A percentile compares a stretch with the other conserved stretches of the same genome.
These are phyloP conservation scores for Macrolepiota dolichaula DNA, from an alignment of 768 basidiomycete species.

Conservation along the genomic window DNA sequence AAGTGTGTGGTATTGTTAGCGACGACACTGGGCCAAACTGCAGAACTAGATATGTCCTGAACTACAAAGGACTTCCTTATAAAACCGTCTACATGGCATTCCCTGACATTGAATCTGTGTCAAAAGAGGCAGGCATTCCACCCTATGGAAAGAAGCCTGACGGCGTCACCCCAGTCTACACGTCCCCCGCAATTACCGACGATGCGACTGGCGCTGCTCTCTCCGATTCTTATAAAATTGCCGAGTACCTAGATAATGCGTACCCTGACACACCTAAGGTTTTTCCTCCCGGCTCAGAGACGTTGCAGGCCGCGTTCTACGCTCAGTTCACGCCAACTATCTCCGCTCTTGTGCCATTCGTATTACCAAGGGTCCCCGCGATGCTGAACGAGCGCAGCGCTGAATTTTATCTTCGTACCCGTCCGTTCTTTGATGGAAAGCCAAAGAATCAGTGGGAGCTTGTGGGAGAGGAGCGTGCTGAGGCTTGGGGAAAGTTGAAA, in stretches of 20 bases:
- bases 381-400: constrained; percentile 7
- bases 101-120: constrained; percentile 31
- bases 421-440: not conserved
- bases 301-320: constrained; percentile 28
- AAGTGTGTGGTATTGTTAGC: too few relatives aligned
- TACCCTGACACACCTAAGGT: constrained; percentile 35
- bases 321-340: constrained; percentile 14
- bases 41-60: not conserved
- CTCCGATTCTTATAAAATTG: constrained; percentile 37
- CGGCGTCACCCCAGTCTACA: constrained; percentile 27
- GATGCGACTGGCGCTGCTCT: constrained; percentile 27
- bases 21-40: too few relatives aligned
- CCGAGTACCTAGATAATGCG: constrained; percentile 38
- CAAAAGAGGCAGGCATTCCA: constrained; percentile 26
- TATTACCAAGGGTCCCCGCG: constrained; percentile 4
- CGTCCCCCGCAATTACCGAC: constrained; percentile 43
- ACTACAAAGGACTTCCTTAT: constrained; percentile 16
- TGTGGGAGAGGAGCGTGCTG: not conserved
- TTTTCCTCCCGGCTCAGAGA: constrained; percentile 27
- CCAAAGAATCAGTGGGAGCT: not conserved
- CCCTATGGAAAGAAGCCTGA: constrained; percentile 23
- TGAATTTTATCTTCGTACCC: constrained; percentile 10
- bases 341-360: not conserved
- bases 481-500: constrained; percentile 4
- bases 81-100: constrained; percentile 41